Evolutionary conservation across 225 moss, liverwort and hornwort species (phyloP).

Genomic region (Lunularia cruciata): DNA sequence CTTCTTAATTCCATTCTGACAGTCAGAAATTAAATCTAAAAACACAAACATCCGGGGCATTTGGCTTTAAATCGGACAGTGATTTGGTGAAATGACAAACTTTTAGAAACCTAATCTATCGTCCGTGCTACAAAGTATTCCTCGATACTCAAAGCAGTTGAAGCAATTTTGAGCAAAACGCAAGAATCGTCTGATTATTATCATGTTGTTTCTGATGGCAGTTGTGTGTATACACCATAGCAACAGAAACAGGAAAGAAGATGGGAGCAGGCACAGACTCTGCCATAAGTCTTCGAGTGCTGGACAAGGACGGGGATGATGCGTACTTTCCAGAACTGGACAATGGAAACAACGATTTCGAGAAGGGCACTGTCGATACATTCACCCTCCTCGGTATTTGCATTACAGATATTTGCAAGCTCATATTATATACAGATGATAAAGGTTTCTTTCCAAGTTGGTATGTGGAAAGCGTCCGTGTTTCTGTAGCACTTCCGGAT

Average conservation of each 20-base stretch:
- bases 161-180: too few relatives aligned
- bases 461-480: constrained; percentile 25
- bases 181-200: too few relatives aligned
- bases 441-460: constrained; percentile 29
- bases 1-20: too few relatives aligned
- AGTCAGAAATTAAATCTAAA: too few relatives aligned
- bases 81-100: too few relatives aligned
- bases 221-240: constrained; percentile 26
- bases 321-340: constrained; percentile 10
- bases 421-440: constrained; percentile 32
- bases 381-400: constrained; percentile 15
- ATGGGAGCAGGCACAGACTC: constrained; percentile 34
- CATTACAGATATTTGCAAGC: constrained; percentile 11
- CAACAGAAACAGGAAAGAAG: constrained; percentile 27
- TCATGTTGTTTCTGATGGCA: background rate
- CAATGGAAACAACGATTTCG: constrained; percentile 35
- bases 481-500: background rate
- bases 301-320: constrained; percentile 14
- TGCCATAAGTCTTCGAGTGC: constrained; percentile 23
- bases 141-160: too few relatives aligned
- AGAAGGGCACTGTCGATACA: constrained; percentile 24
- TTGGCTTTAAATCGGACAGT: too few relatives aligned
- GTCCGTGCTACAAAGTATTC: too few relatives aligned
- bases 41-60: too few relatives aligned
- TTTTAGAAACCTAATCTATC: too few relatives aligned